Conservation (phyloP, 1,284 basidiomycete genomes). For the Phylloboletellus chloephorus region DNA sequence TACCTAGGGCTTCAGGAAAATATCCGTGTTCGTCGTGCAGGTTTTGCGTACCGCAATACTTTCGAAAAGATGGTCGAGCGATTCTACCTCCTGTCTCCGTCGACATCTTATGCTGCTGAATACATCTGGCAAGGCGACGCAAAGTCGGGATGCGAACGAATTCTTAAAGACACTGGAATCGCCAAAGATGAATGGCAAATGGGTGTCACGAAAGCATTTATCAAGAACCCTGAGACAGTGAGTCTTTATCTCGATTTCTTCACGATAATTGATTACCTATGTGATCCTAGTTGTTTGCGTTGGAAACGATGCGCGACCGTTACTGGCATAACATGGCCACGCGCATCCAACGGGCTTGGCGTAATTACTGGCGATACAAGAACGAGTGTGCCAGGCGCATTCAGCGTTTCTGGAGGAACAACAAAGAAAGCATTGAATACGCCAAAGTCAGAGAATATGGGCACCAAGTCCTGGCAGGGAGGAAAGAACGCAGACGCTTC, state of each 20-base stretch:
- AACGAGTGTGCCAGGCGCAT: constrained; percentile 94
- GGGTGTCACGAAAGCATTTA: constrained; percentile 98
- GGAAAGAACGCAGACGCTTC: constrained; percentile 93
- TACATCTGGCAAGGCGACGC: constrained; percentile 95
- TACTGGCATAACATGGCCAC: constrained; percentile 99
- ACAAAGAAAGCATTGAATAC: constrained; percentile 90
- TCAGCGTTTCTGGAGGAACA: constrained; percentile 98
- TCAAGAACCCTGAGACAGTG: constrained; percentile 98
- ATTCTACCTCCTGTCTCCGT: constrained; percentile 93
- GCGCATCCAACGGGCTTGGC: constrained; percentile 94
- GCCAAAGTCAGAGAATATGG: constrained; percentile 90
- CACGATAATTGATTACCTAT: constrained; percentile 5
- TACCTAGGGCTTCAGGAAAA: constrained; percentile 99
- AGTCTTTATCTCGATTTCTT: constrained; percentile 20
- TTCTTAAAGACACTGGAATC: constrained; percentile 93
- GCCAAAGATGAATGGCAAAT: constrained; percentile 98
- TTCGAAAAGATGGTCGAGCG: constrained; percentile 99
- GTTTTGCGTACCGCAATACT: constrained; percentile 95
- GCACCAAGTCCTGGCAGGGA: constrained; percentile 83
- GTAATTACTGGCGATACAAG: constrained; percentile 94
- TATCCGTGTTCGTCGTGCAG: constrained; percentile 93
- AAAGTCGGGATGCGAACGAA: constrained; percentile 88
- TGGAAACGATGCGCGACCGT: constrained; percentile 97
- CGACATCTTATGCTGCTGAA: constrained; percentile 97
- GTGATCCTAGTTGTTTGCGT: constrained; percentile 76